Conservation (phyloP, 2,329 filamentous ascomycete species). For the Parastagonospora avenae region DNA sequence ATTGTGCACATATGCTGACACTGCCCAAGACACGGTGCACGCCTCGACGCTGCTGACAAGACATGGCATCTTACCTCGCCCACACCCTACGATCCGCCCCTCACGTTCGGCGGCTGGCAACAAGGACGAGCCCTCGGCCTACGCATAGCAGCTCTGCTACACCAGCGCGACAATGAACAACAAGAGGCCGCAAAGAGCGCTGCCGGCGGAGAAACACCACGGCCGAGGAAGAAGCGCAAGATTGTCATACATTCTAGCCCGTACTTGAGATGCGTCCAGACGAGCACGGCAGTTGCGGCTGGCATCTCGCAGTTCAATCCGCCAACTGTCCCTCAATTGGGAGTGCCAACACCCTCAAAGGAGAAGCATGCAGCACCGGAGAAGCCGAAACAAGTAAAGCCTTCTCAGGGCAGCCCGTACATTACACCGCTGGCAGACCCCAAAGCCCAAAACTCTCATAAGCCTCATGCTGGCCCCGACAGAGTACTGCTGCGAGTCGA, state of each 20-base stretch:
- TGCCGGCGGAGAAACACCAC: conserved; percentile 21
- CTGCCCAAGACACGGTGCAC: conserved; percentile 76
- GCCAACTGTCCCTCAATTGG: conserved; percentile 33
- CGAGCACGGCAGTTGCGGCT: conserved; percentile 83
- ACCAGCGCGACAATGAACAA: conserved; percentile 56
- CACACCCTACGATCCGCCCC: conserved; percentile 91
- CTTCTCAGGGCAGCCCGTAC: conserved; percentile 24
- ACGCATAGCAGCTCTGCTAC: conserved; percentile 77
- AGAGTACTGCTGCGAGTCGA: conserved; percentile 72
- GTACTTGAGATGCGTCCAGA: conserved; percentile 90
- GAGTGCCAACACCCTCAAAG: conserved; percentile 23
- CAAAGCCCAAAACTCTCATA: conserved; percentile 41
- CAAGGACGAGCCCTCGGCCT: conserved; percentile 82
- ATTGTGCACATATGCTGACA: conserved; percentile 15
- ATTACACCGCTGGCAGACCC: conserved; percentile 46
- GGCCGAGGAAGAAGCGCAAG: conserved; percentile 66
- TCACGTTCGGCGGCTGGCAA: conserved; percentile 93
- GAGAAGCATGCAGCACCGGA: conserved; percentile 20
- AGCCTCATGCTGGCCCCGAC: conserved; percentile 41
- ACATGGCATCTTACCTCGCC: conserved; percentile 93
- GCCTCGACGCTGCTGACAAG: conserved; percentile 92
- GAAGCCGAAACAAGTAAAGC: conserved; percentile 20
- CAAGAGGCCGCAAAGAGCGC: conserved; percentile 32
- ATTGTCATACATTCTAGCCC: conserved; percentile 93
- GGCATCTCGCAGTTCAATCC: conserved; percentile 73